Base-by-base conservation (phyloP, 1,139 yeast genomes). In the Entelexis sorbosivorans region DNA sequence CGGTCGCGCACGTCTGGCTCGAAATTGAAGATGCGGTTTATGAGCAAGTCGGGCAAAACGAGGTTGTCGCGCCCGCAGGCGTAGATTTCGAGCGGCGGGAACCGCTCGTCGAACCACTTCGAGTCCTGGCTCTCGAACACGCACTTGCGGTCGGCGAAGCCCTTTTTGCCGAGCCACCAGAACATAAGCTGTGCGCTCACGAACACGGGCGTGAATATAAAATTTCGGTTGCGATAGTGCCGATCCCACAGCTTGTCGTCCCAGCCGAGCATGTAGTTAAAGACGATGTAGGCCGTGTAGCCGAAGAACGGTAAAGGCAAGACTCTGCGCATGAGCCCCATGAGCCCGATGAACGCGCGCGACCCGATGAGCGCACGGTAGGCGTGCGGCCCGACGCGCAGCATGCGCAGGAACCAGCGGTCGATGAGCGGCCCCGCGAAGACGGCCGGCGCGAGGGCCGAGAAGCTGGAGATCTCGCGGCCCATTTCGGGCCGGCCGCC, bases 391-490 rank as follows among this genome's bases (percentile, higher is more conserved):
- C 61, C 59, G 40, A 63, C 56, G n/a, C 65, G 54, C 20, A 66
- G 53, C 48, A 66, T 60, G 52, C 74, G 72, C 62, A 83, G 72
- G 60, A 80, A 82, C 66, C 70, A 64, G 16, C 69, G 61, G 65
- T 75, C 67, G 38, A 89, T 70, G 44, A 88, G 66, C 0, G 78
- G 70, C 0, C 97, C 97, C 0, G 95, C 93, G 63, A 78, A 91
- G 2, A 86, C 79, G 0, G 97, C 97, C 0, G 98, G 97, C 0
- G 96, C 84, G 51, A 91, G 67, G 0, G 93, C 86, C 47, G 84
- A 72, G 61, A 88, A 84, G 54, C 76, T 73, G 52, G 79, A 81
- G 22, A 91, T 65, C 57, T 78, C 79, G 45, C 56, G 50, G 24
- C 69, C 70, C 32, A 73, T 58, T 3, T 66, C 70, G 31, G 73